Base-by-base conservation (phyloP, 257 asterid genomes). In the Euphrasia confusa region DNA sequence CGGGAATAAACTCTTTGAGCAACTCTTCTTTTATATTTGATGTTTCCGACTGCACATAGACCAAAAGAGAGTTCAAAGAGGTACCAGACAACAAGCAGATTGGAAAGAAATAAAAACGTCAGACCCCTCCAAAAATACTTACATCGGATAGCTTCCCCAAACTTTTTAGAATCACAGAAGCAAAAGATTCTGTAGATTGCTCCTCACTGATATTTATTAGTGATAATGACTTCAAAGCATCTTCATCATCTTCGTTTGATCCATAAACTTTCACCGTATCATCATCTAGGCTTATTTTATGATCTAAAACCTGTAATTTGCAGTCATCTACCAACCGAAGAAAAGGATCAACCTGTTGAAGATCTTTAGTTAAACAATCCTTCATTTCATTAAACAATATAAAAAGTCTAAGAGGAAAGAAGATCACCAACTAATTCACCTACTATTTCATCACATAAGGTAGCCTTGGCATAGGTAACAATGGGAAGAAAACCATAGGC, bases 171-270 rank as follows among this genome's bases (percentile, higher is more conserved):
- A 84, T 71, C 75, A 75, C 77, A 56, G 88, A 82, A 70, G 89
- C 89, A 60, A 71, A 80, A 63, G 63, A 66, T 71, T 84, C 88
- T 63, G 87, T 76, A 32, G 93, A 80, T 78, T 77, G 93, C 66
- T 87, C 83, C 24, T 73, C 80, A 7, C 55, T 70, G 58, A 78
- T 78, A 65, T 77, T 67, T 35, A 81, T 71, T 50, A 71, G 67
- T 3, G 89, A 73, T 17, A 87, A 78, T 27, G 83, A 73, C 67
- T 76, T 80, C 30, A 75, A 63, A 54, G 95, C 95, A 67, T 78
- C 84, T 65, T 82, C 93, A n/a, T 84, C 83, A 70, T 87, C 95
- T 78, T 84, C 92, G 70, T 78, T 70, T 47, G 95, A 84, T 52
- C 93, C 95, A 67, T 87, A 84, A 42, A 67, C 72, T 69, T 72